A percentile compares a stretch with the other conserved stretches of the same genome.
phyloP scores from a whole-genome alignment of 495 filamentous ascomycete genomes.

The Lichina pygmaea region DNA sequence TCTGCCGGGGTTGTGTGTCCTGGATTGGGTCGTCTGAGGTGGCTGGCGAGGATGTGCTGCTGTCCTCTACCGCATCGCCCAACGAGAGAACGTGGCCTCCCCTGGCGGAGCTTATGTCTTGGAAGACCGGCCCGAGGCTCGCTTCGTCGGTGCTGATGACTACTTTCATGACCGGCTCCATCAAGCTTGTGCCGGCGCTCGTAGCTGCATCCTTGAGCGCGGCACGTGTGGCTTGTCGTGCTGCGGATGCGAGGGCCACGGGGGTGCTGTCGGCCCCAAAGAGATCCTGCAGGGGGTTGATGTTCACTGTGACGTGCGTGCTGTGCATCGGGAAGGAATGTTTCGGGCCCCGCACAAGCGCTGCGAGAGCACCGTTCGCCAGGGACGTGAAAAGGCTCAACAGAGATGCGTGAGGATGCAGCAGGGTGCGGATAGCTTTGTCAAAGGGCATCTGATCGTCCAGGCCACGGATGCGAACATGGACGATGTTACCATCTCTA shows the following conservation, averaged over 20 bases:
- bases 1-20: slow-evolving; percentile 10
- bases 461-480: slow-evolving; percentile 18
- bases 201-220: slow-evolving; percentile 30
- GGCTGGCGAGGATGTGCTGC: slow-evolving; percentile 8
- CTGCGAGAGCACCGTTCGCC: slow-evolving; percentile 54
- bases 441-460: slow-evolving; percentile 12
- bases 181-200: slow-evolving; percentile 25
- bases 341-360: slow-evolving; percentile 59
- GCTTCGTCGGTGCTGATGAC: slow-evolving; percentile 62
- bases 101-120: slow-evolving; percentile 57
- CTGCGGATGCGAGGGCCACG: slow-evolving; percentile 52
- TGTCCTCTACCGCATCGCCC: slow-evolving; percentile 26
- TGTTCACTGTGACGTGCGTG: slow-evolving; percentile 35
- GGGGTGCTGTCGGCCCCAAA: slow-evolving; percentile 38
- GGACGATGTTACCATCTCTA: slow-evolving; percentile 30
- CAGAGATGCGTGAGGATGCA: slow-evolving; percentile 30
- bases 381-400: slow-evolving; percentile 34
- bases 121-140: slow-evolving; percentile 60
- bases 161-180: slow-evolving; percentile 83
- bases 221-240: slow-evolving; percentile 38
- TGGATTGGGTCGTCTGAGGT: slow-evolving; percentile 6
- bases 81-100: slow-evolving; percentile 72
- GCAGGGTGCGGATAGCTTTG: slow-evolving; percentile 9
- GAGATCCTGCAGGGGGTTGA: slow-evolving; percentile 37
- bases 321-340: slow-evolving; percentile 49